phyloP scores from a whole-genome alignment of 1,284 basidiomycete species.

The Rhizopogon parksii region DNA sequence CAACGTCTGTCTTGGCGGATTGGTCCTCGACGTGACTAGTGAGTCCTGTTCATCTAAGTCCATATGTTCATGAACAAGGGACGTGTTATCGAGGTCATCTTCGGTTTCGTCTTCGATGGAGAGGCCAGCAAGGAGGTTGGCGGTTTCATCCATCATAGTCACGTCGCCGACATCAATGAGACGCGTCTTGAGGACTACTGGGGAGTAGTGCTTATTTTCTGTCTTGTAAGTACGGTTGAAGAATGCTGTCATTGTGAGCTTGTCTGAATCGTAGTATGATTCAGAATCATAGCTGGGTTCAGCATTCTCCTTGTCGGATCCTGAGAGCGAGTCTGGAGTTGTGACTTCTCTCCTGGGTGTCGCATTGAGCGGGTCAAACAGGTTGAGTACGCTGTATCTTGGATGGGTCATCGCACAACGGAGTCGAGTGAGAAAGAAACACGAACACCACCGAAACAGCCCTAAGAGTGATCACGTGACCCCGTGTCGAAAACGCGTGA shows the following conservation, averaged over 20 bases:
- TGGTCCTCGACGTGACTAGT: conserved; percentile 2
- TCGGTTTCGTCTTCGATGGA: conserved; percentile 5
- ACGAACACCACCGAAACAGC: neutral
- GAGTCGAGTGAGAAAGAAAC: conserved; percentile 1
- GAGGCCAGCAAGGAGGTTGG: conserved; percentile 2
- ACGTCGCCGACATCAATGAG: conserved; percentile 57
- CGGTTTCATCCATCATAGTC: conserved; percentile 25
- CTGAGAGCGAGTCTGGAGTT: conserved; percentile 20
- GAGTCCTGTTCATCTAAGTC: conserved; percentile 3
- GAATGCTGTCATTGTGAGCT: conserved; percentile 40
- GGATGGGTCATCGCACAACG: conserved; percentile 25
- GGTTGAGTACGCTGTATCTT: conserved; percentile 41
- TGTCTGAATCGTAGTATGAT: conserved; percentile 17
- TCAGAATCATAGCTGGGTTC: conserved; percentile 16
- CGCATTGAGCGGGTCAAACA: conserved; percentile 49
- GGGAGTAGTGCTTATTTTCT: conserved; percentile 26
- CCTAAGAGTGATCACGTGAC: no score
- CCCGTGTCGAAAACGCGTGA: no score
- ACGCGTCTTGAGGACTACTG: conserved; percentile 38
- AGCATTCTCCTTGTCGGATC: conserved; percentile 57
- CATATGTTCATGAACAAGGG: neutral
- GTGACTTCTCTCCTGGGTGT: conserved; percentile 10
- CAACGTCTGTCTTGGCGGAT: neutral
- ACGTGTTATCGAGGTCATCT: neutral
- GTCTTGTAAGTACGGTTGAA: conserved; percentile 36